Percentiles rank a stretch among this genome's conserved stretches.
These are phyloP conservation scores for Hypericum androsaemum DNA, from an alignment of 345 rosid genomes.

Conservation along the genomic window DNA sequence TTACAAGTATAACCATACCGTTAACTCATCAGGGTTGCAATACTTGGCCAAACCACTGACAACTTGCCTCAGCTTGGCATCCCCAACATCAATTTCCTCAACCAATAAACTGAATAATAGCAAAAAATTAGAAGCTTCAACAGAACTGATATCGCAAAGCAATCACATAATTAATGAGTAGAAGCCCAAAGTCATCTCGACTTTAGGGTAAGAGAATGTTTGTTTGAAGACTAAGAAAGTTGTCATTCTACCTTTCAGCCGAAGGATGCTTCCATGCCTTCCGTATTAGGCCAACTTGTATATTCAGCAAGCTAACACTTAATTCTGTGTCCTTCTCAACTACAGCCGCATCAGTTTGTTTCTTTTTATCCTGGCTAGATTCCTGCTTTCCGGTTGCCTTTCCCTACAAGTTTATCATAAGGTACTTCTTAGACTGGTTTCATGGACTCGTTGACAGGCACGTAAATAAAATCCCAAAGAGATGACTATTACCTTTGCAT, in stretches of 20 bases:
- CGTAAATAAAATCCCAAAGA: not conserved
- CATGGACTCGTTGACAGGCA: constrained; percentile 2
- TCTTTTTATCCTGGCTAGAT: constrained; percentile 52
- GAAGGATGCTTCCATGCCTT: constrained; percentile 98
- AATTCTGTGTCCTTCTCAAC: constrained; percentile 63
- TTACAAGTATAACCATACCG: constrained; percentile 34
- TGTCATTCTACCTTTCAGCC: constrained; percentile 73
- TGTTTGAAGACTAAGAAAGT: constrained; percentile 8
- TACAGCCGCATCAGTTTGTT: constrained; percentile 41
- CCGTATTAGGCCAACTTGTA: constrained; percentile 79
- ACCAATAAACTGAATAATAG: constrained; percentile 66
- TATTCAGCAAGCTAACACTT: constrained; percentile 75
- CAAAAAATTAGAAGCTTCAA: constrained; percentile 9
- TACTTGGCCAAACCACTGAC: constrained; percentile 96
- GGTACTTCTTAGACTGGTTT: not conserved
- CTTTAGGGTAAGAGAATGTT: not conserved
- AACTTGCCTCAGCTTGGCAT: constrained; percentile 77
- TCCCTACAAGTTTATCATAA: constrained; percentile 27
- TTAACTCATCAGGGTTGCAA: constrained; percentile 68
- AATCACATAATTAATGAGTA: not conserved
- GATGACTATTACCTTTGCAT: constrained; percentile 31
- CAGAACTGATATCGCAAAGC: not conserved
- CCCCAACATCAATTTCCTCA: constrained; percentile 95
- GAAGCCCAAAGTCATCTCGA: not conserved
- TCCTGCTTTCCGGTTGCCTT: constrained; percentile 42